Evolutionary conservation across 768 basidiomycete genomes (phyloP), one percentile per base, ranked within the genome.

Genomic region (Xanthoconium stramineum): DNA sequence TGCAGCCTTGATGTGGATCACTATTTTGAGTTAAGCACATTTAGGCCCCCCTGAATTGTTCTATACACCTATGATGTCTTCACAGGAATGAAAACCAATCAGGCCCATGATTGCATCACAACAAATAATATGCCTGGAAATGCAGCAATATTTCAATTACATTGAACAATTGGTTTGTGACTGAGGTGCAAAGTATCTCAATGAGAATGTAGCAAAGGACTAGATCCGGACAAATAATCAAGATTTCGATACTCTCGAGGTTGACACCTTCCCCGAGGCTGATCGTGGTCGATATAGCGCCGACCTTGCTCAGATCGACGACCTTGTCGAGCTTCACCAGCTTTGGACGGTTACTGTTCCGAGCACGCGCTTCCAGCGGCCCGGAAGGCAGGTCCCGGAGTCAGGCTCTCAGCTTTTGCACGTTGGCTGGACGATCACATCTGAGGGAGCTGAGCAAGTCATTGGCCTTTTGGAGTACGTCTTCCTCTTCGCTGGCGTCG

Each of bases 401-500:
- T 48, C 78, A 79, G 6, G 70, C 65, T 80, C 91, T 88, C n/a
- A 93, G 80, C 50, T 74, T 80, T 50, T 86, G 83, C 5, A 91
- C 74, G 9, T 80, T 76, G 62, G 82, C 80, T 40, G 76, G 75
- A 40, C 76, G 75, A 58, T 81, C 79, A n/a, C 82, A 82, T 6
- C 85, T 83, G 24, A 91, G 79, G n/a, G 90, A 93, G 57, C 83
- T 78, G 32, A 94, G 83, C 53, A 94, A 85, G 54, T 83, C 77
- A 36, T 83, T 81, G 28, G 89, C 83, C 39, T 94, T 78, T 52
- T 84, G 81, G n/a, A 94, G 80, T 30, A 92, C 84, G 66, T 93
- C 90, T 68, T 91, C 90, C 60, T 94, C 91, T 69, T 92, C 89
- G n/a, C n/a, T n/a, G n/a, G n/a, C n/a, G n/a, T n/a, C n/a, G n/a